Evolutionary conservation across 345 rosid species (phyloP), one percentile per base, ranked within the genome.

Genomic region (Acer negundo): DNA sequence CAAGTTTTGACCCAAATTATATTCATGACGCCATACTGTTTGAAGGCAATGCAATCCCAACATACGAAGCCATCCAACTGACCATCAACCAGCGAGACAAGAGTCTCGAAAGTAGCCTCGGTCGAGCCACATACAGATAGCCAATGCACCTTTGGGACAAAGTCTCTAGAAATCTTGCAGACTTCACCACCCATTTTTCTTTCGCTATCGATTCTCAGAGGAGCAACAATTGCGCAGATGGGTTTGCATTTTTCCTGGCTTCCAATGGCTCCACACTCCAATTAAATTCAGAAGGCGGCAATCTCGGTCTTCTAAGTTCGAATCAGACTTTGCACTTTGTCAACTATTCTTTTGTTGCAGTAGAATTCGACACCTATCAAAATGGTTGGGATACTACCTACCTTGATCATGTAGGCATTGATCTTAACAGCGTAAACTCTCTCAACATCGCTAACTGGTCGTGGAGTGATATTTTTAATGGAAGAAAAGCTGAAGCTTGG

Each of bases 141-240:
- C 77, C 82, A 3, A 10, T 79, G 77, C 78, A 17, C 23, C 78
- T 80, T 63, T 77, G 84, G 84, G 81, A 77, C 58, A 63, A 23
- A 10, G 71, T 67, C 23, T 51, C 79, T 0, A 44, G 78, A 31
- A 75, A 71, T n/a, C 67, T 72, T 61, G 6, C 82, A 51, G 74
- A 79, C 65, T 82, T 82, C 79, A 62, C 16, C 49, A 82, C 82
- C 17, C 17, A 7, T 17, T 83, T 83, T 61, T 72, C 83, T 12
- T 80, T 83, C 42, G 23, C 20, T 4, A 66, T 83, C 2, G 17
- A 62, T 10, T 65, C 74, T 12, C 4, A 20, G 16, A 51, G 23
- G 2, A 13, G 40, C 1, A 1, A 53, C 0, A 1, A 3, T 20
- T 40, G 16, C 7, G 77, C 77, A 2, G 74, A 72, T 8, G 83